These are phyloP conservation scores for Jaltomata sinuosa DNA, from an alignment of 257 asterid species.

Conservation along the genomic window DNA sequence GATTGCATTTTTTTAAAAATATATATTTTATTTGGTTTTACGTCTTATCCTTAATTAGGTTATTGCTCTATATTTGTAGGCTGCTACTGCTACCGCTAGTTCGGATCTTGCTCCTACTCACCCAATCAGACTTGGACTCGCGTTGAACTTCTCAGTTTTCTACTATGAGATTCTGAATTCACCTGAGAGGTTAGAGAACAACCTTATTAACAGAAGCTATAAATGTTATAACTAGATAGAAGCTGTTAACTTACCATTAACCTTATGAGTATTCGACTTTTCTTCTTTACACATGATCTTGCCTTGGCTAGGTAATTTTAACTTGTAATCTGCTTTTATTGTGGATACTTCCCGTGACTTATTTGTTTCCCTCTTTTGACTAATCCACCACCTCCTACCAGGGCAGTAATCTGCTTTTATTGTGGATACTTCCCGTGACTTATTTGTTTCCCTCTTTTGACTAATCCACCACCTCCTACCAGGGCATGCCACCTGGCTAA, in stretches of 20 bases:
- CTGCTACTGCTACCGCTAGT: constrained; percentile 59
- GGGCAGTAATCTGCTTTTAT: constrained; percentile 29
- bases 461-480: constrained; percentile 4
- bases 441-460: not conserved
- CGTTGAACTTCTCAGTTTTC: constrained; percentile 69
- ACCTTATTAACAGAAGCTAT: not conserved
- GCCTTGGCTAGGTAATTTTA: not conserved
- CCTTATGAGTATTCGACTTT: not conserved
- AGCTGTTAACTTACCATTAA: not conserved
- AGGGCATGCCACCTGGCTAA: constrained; percentile 83
- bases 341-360: not conserved
- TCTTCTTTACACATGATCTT: not conserved
- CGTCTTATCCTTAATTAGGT: not conserved
- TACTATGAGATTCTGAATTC: constrained; percentile 73
- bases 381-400: constrained; percentile 12
- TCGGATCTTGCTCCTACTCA: constrained; percentile 67
- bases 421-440: not conserved
- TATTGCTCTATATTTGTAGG: constrained; percentile 30
- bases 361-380: not conserved
- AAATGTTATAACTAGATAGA: not conserved
- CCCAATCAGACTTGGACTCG: constrained; percentile 71
- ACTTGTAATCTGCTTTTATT: not conserved
- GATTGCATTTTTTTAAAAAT: not conserved
- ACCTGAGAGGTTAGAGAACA: constrained; percentile 53
- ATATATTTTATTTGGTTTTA: not conserved